These are phyloP conservation scores for Trichoderma harzianum DNA, from an alignment of 2,329 filamentous ascomycete genomes.

Conservation along the genomic window DNA sequence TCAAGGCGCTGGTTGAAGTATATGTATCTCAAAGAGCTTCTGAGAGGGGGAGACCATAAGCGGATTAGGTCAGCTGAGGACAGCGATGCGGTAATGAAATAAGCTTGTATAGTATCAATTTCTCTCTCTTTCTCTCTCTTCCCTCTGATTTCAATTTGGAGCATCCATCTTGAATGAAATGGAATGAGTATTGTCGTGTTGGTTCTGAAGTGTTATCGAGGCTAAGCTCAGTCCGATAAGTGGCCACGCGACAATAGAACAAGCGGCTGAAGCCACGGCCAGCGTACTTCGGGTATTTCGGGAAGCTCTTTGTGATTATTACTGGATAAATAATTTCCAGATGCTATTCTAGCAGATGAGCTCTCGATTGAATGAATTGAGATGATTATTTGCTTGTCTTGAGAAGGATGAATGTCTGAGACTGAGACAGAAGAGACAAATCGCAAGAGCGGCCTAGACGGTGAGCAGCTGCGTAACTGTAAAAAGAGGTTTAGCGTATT, in stretches of 20 bases:
- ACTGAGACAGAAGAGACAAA: neutral
- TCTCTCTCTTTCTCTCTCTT: neutral
- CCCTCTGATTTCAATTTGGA: neutral
- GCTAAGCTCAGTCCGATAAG: neutral
- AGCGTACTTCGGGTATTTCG: neutral
- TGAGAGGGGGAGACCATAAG: neutral
- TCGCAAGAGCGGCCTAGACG: neutral
- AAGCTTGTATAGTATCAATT: no score
- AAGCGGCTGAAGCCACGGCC: neutral
- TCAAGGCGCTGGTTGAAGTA: neutral
- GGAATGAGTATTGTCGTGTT: neutral
- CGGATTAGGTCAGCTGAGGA: neutral
- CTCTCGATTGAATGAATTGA: neutral
- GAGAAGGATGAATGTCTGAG: neutral
- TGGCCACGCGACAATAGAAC: constrained; percentile 7
- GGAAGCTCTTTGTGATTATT: neutral
- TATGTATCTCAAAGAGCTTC: neutral
- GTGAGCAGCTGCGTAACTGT: neutral
- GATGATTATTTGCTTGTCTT: neutral
- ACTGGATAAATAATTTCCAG: neutral
- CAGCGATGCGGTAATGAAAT: neutral
- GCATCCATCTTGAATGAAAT: neutral
- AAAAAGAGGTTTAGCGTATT: neutral
- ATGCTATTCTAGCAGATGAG: neutral
- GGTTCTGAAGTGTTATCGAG: neutral